These are phyloP conservation scores for Fusarium anguioides DNA, from an alignment of 2,329 filamentous ascomycete species.

Conservation along the genomic window DNA sequence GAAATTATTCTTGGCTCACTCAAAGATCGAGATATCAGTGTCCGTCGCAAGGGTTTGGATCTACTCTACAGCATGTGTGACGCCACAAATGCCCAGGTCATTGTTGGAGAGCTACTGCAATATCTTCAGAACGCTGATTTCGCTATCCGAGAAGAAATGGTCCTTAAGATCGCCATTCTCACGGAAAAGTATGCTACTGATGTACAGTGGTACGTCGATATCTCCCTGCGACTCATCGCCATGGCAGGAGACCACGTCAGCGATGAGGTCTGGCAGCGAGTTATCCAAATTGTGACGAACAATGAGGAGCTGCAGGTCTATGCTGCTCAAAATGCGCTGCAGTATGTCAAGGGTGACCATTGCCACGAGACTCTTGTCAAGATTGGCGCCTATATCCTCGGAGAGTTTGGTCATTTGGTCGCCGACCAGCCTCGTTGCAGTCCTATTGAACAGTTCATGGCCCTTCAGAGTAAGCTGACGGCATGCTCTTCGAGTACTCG, in stretches of 20 bases:
- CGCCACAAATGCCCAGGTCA: slow-evolving; percentile 89
- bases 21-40: slow-evolving; percentile 95
- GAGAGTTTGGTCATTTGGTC: slow-evolving; percentile 96
- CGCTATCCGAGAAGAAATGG: slow-evolving; percentile 98
- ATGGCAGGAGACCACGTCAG: slow-evolving; percentile 99
- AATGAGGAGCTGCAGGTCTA: slow-evolving; percentile 98
- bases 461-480: slow-evolving; percentile 88
- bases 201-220: slow-evolving; percentile 99
- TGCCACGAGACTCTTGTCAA: slow-evolving; percentile 98
- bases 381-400: slow-evolving; percentile 95
- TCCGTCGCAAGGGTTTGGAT: slow-evolving; percentile 93
- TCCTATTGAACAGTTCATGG: slow-evolving; percentile 96
- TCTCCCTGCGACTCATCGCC: slow-evolving; percentile 91
- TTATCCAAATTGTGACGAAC: slow-evolving; percentile 99
- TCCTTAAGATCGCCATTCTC: slow-evolving; percentile 96
- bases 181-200: slow-evolving; percentile 99
- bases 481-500: slow-evolving; percentile 89
- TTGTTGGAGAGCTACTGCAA: slow-evolving; percentile 91
- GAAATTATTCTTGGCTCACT: slow-evolving; percentile 94
- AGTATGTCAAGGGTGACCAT: slow-evolving; percentile 91
- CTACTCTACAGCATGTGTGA: slow-evolving; percentile 99
- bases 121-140: slow-evolving; percentile 98
- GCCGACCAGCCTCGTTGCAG: slow-evolving; percentile 92
- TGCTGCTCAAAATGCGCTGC: slow-evolving; percentile 90
- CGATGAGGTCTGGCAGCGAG: slow-evolving; percentile 98